Evolutionary conservation across 2,329 filamentous ascomycete species (phyloP), one percentile per base, ranked within the genome.

Genomic region (Claviceps fusiformis): DNA sequence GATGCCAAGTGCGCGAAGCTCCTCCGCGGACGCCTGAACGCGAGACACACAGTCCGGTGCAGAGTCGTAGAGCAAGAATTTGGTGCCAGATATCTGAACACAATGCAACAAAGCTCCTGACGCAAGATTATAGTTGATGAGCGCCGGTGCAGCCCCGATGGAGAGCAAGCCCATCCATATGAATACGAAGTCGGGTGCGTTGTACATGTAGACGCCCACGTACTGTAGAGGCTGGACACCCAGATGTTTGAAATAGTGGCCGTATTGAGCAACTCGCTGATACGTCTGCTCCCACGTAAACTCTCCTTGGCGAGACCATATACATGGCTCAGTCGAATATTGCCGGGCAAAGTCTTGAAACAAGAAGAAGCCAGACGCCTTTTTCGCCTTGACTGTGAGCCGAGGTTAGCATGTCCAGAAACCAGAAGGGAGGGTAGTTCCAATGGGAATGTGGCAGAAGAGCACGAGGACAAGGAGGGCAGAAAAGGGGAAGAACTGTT

Each of bases 81-180:
- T 46, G 15, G 50, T 55, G 17, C 53, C 29, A 10, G 56, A 57
- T 4, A 55, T 39, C 45, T 54, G 51, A 31, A 54, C 50, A 31
- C 56, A 55, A 19, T 57, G 53, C 7, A 49, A 5, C 19, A 57
- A 13, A 4, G 56, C 56, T n/a, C 39, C 19, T 3, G 53, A 57
- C 5, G 50, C 53, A 17, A 57, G 50, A 31, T 55, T 55, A 37
- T 55, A 55, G 43, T 57, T 57, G 44, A 57, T 52, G 46, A 57
- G 45, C 8, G 56, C 56, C 7, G 56, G 53, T 8, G 56, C 56
- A 15, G 56, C 56, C 2, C 56, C 56, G 24, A 57, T 57, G n/a
- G 56, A 57, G n/a, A 57, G 54, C 39, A 57, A 47, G 10, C 37
- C 56, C 45, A 57, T 24, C 53, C 56, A 57, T 44, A 57, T 50